Evolutionary conservation across 306 rosid species (phyloP).

Genomic region (Cyclanthera cordifolia): DNA sequence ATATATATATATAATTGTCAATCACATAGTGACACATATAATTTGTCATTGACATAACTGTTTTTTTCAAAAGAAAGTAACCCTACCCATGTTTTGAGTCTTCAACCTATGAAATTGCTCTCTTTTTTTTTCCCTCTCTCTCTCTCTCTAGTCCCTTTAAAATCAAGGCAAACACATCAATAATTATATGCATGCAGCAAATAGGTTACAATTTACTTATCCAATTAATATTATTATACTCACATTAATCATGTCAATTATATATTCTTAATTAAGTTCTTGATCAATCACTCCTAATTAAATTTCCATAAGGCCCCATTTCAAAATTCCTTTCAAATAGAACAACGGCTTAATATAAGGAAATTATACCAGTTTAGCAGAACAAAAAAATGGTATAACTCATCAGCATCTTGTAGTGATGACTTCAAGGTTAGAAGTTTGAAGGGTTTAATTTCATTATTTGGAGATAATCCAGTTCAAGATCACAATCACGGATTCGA

Average conservation of each 20-base stretch:
- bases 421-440: too few species aligned
- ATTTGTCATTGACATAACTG: too few species aligned
- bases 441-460: too few species aligned
- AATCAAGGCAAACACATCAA: constrained; percentile 32
- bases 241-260: constrained; percentile 5
- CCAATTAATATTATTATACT: constrained; percentile 10
- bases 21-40: too few species aligned
- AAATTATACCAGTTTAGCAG: too few species aligned
- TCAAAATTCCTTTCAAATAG: background rate
- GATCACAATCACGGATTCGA: too few species aligned
- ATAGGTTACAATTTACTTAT: constrained; percentile 1
- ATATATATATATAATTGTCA: too few species aligned
- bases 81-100: background rate
- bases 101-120: constrained; percentile 24
- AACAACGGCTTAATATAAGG: too few species aligned
- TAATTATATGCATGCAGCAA: constrained; percentile 12
- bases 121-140: constrained; percentile 11
- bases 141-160: constrained; percentile 38
- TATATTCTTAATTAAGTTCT: background rate
- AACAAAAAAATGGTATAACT: too few species aligned
- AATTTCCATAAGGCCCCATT: background rate
- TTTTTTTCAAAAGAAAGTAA: background rate
- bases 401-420: too few species aligned
- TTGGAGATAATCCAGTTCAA: too few species aligned
- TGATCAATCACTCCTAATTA: background rate